Percentiles rank a stretch among this genome's conserved stretches.
Conservation (phyloP, 2,329 filamentous ascomycete species). For the Aureobasidium lini region DNA sequence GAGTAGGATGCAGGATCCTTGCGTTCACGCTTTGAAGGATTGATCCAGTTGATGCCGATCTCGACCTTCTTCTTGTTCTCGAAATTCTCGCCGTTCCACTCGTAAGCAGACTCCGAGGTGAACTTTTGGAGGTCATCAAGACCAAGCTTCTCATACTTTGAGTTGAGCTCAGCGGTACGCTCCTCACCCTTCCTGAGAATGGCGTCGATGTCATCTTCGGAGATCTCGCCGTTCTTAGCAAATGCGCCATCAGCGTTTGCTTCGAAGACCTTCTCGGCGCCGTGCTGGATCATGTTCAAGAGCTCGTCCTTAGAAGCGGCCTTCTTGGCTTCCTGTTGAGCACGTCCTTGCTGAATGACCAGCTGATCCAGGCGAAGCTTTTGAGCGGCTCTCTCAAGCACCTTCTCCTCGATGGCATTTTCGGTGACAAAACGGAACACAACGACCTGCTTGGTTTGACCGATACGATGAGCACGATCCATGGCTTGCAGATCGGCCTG, state of each 20-base stretch:
- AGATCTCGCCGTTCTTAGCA: conserved; percentile 55
- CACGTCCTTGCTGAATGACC: conserved; percentile 94
- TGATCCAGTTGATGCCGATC: conserved; percentile 92
- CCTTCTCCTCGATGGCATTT: conserved; percentile 97
- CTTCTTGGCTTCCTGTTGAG: conserved; percentile 82
- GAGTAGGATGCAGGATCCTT: conserved; percentile 91
- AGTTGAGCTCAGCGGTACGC: conserved; percentile 81
- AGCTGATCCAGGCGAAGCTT: conserved; percentile 94
- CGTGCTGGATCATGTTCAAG: conserved; percentile 96
- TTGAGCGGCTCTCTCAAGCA: conserved; percentile 90
- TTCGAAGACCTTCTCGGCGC: conserved; percentile 89
- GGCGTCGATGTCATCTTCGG: conserved; percentile 82
- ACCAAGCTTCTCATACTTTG: conserved; percentile 92
- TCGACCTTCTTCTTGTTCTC: conserved; percentile 79
- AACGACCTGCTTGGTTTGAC: conserved; percentile 94
- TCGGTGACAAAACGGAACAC: conserved; percentile 97
- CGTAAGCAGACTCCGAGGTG: conserved; percentile 92
- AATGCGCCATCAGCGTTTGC: conserved; percentile 57
- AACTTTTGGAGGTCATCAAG: conserved; percentile 98
- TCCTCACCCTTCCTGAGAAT: conserved; percentile 82
- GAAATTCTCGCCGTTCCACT: conserved; percentile 98
- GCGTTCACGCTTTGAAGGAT: conserved; percentile 93
- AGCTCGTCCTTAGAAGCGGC: conserved; percentile 94
- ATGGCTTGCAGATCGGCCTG: conserved; percentile 98
- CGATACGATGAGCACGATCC: conserved; percentile 97